Evolutionary conservation across 129 eudicot genomes (phyloP).

Genomic region (Centrapalus pauciflorus): DNA sequence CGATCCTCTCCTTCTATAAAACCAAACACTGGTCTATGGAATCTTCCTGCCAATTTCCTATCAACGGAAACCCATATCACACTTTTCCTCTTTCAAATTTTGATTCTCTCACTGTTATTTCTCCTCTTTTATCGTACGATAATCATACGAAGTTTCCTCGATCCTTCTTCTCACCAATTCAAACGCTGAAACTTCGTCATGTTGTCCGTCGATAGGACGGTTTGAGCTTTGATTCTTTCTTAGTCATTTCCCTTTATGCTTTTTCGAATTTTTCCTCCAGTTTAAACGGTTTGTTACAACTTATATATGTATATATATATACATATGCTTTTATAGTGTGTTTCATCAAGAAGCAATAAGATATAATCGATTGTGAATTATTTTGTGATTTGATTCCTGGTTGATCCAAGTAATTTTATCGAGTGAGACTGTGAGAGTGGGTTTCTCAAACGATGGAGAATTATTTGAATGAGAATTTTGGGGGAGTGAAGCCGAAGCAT

Average conservation of each 20-base stretch:
- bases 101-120: background rate
- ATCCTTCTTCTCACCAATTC: background rate
- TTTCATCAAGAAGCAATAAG: background rate
- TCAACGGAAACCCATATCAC: background rate
- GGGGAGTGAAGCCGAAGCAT: slow-evolving; percentile 62
- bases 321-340: background rate
- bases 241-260: background rate
- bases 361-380: background rate
- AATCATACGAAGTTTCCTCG: background rate
- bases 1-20: too few relatives aligned
- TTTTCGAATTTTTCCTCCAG: background rate
- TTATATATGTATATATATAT: background rate
- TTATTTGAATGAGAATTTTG: slow-evolving; percentile 62
- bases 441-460: slow-evolving; percentile 44
- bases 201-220: background rate
- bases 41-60: background rate
- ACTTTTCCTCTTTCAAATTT: background rate
- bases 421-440: background rate
- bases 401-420: background rate
- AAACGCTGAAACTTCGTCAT: background rate
- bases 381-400: background rate
- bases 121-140: background rate
- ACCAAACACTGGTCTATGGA: too few relatives aligned
- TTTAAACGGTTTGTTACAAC: too few relatives aligned
- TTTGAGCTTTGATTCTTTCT: background rate